Conservation (phyloP, 768 basidiomycete genomes). For the Kwoniella heveanensis region DNA sequence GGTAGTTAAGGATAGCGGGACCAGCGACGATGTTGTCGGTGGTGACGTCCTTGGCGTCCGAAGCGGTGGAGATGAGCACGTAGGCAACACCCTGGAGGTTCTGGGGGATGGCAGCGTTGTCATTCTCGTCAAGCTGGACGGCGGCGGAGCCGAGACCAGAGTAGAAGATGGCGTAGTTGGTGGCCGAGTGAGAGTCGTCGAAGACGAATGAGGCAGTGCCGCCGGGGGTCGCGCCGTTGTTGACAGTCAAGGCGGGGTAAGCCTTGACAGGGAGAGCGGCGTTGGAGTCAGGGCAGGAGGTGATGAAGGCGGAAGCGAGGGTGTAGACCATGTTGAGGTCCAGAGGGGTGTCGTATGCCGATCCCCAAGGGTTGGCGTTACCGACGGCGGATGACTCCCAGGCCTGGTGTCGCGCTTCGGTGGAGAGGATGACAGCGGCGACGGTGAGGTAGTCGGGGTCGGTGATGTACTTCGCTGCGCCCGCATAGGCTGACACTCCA, state of each 20-base stretch:
- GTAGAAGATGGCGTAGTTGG: slow-evolving; percentile 48
- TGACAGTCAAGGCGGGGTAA: slow-evolving; percentile 60
- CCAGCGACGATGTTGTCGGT: slow-evolving; percentile 65
- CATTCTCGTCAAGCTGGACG: slow-evolving; percentile 36
- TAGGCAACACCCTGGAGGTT: slow-evolving; percentile 43
- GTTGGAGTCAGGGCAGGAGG: slow-evolving; percentile 63
- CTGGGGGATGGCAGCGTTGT: slow-evolving; percentile 38
- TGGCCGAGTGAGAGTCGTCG: slow-evolving; percentile 55
- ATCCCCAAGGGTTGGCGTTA: slow-evolving; percentile 60
- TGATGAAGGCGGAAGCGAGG: slow-evolving; percentile 61
- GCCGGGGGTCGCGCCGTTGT: slow-evolving; percentile 8
- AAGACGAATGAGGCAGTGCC: slow-evolving; percentile 61
- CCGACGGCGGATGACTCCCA: slow-evolving; percentile 64
- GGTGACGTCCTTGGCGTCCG: slow-evolving; percentile 41
- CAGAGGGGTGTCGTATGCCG: slow-evolving; percentile 61
- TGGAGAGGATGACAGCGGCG: slow-evolving; percentile 66
- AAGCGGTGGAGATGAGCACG: slow-evolving; percentile 41
- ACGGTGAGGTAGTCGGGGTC: slow-evolving; percentile 59
- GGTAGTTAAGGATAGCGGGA: slow-evolving; percentile 59
- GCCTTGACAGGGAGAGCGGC: slow-evolving; percentile 61
- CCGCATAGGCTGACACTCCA: slow-evolving; percentile 64
- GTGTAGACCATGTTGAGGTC: slow-evolving; percentile 61
- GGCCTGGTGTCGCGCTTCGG: slow-evolving; percentile 66
- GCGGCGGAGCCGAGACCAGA: slow-evolving; percentile 36
- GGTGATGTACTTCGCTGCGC: slow-evolving; percentile 61